These are phyloP conservation scores for Coprinopsis sp. DNA, from an alignment of 768 basidiomycete genomes.

Conservation along the genomic window DNA sequence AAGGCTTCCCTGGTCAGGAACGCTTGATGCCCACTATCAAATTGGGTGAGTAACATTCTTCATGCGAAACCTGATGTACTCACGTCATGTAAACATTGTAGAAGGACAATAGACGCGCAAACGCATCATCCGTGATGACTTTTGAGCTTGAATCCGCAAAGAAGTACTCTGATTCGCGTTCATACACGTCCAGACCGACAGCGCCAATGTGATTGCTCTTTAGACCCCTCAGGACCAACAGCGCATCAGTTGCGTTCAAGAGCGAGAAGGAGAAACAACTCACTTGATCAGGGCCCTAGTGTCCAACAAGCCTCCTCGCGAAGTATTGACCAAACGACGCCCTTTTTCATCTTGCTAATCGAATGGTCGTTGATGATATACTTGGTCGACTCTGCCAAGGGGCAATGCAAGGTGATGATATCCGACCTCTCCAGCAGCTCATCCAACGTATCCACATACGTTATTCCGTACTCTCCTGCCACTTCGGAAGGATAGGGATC, in stretches of 20 bases:
- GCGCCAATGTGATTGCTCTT: constrained; percentile 37
- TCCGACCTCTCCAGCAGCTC: constrained; percentile 33
- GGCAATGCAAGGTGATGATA: constrained; percentile 41
- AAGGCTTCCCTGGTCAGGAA: constrained; percentile 39
- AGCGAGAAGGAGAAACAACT: constrained; percentile 1
- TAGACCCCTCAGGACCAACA: constrained; percentile 22
- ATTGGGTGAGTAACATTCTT: background rate
- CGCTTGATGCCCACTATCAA: constrained; percentile 37
- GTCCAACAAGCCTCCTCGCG: constrained; percentile 39
- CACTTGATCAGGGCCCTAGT: constrained; percentile 38
- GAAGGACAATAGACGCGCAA: constrained; percentile 41
- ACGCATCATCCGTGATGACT: constrained; percentile 41
- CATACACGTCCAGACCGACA: constrained; percentile 42
- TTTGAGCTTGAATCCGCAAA: constrained; percentile 39
- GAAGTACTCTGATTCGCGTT: constrained; percentile 37
- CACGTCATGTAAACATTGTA: constrained; percentile 45
- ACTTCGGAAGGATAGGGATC: constrained; percentile 33
- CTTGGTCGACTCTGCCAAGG: constrained; percentile 30
- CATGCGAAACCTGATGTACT: constrained; percentile 1
- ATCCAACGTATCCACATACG: constrained; percentile 32
- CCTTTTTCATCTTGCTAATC: constrained; percentile 34
- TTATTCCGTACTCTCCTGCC: constrained; percentile 33
- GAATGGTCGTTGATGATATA: constrained; percentile 40
- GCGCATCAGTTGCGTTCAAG: background rate
- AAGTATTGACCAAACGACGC: constrained; percentile 41